A percentile compares a stretch with the other conserved stretches of the same genome.
phyloP scores from a whole-genome alignment of 352 stramenopile species.

The Phytopythium ostracodes region DNA sequence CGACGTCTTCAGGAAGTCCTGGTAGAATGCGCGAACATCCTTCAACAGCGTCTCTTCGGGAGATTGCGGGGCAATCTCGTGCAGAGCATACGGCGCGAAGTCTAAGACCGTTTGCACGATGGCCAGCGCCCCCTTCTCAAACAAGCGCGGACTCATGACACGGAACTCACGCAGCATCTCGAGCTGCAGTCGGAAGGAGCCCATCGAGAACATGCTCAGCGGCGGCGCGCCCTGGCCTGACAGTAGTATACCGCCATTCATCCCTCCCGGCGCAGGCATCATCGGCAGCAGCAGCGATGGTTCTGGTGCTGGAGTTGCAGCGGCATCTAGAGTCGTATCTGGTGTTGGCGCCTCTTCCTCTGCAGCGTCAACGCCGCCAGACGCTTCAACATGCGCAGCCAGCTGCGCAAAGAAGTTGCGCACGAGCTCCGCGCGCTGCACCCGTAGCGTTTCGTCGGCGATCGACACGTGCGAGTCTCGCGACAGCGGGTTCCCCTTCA shows the following conservation, averaged over 20 bases:
- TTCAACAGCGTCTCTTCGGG: constrained; percentile 34
- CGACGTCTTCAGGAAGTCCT: constrained; percentile 22
- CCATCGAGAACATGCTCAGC: constrained; percentile 40
- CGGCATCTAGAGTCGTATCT: background rate
- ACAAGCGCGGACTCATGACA: constrained; percentile 30
- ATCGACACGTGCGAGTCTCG: constrained; percentile 32
- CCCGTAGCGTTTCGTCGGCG: constrained; percentile 27
- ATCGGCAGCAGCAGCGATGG: background rate
- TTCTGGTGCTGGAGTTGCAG: too few species aligned
- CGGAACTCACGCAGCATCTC: constrained; percentile 65
- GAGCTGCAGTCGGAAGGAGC: constrained; percentile 60
- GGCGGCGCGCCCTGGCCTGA: constrained; percentile 16
- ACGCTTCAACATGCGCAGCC: constrained; percentile 6
- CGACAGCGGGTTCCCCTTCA: constrained; percentile 35
- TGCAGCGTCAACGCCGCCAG: background rate
- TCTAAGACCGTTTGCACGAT: constrained; percentile 57
- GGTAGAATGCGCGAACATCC: constrained; percentile 51
- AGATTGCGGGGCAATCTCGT: constrained; percentile 14
- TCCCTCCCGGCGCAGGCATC: background rate
- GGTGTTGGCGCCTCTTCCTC: background rate
- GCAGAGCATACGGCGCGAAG: constrained; percentile 49
- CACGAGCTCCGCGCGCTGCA: constrained; percentile 36
- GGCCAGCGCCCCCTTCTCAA: constrained; percentile 43
- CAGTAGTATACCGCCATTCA: constrained; percentile 6
- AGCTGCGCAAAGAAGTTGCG: constrained; percentile 37